These are phyloP conservation scores for Chlorella vulgaris DNA, from an alignment of 139 green algal species.

Conservation along the genomic window DNA sequence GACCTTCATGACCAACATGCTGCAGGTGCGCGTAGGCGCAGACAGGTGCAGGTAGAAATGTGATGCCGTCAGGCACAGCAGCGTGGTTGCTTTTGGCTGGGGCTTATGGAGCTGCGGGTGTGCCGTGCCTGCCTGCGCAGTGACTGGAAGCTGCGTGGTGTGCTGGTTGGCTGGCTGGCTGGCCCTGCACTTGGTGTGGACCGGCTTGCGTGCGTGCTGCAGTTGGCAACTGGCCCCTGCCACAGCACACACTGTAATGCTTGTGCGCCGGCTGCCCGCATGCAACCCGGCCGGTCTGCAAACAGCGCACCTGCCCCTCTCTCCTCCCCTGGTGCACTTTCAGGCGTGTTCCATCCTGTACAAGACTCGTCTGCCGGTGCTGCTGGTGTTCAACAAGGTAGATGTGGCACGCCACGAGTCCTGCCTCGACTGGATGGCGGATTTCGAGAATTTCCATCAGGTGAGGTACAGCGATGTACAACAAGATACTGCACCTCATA, in stretches of 20 bases:
- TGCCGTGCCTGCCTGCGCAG: too few relatives aligned
- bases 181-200: too few relatives aligned
- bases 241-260: too few relatives aligned
- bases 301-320: too few relatives aligned
- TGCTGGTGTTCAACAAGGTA: slow-evolving; percentile 98
- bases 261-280: neutral
- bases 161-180: neutral
- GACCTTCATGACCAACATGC: slow-evolving; percentile 99
- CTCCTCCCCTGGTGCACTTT: too few relatives aligned
- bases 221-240: neutral
- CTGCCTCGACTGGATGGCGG: slow-evolving; percentile 90
- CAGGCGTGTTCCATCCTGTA: slow-evolving; percentile 94
- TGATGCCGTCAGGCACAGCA: too few relatives aligned
- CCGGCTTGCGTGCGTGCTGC: neutral
- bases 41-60: too few relatives aligned
- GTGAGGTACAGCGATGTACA: neutral
- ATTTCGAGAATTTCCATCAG: slow-evolving; percentile 86
- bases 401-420: slow-evolving; percentile 90
- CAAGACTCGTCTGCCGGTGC: slow-evolving; percentile 93
- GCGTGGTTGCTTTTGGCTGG: neutral
- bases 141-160: too few relatives aligned
- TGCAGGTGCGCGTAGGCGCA: slow-evolving; percentile 89
- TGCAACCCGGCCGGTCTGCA: too few relatives aligned
- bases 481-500: too few relatives aligned
- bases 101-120: neutral